Evolutionary conservation across 31 red algal species (phyloP).

Genomic region (Porphyra umbilicalis): DNA sequence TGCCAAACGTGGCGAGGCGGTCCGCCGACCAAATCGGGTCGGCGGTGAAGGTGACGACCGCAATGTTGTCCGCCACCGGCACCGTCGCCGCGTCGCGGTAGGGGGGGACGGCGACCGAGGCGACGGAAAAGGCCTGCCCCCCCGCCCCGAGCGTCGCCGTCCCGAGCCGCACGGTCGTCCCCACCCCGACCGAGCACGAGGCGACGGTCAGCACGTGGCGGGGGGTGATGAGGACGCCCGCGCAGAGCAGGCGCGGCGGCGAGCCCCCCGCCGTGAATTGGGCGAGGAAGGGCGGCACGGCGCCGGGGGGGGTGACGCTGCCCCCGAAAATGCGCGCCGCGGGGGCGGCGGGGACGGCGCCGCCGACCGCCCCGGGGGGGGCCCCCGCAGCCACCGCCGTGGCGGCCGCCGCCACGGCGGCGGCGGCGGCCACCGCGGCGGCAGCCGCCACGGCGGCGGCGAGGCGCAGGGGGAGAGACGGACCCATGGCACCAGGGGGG

Average conservation of each 20-base stretch:
- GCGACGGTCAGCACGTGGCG: not conserved
- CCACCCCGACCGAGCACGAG: not conserved
- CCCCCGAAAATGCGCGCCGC: not conserved
- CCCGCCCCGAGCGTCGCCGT: not conserved
- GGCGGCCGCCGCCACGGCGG: too few relatives aligned
- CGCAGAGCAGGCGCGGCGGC: not conserved
- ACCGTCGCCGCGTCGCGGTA: not conserved
- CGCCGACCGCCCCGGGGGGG: too few relatives aligned
- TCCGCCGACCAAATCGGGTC: not conserved
- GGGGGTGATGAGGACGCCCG: not conserved
- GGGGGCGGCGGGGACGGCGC: too few relatives aligned
- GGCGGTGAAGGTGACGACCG: not conserved
- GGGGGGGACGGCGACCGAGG: not conserved
- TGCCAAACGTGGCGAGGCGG: not conserved
- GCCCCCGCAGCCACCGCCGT: too few relatives aligned
- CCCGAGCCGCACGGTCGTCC: not conserved
- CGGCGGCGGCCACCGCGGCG: too few relatives aligned
- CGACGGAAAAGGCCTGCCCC: not conserved
- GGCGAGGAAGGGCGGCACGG: not conserved
- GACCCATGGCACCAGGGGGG: too few relatives aligned
- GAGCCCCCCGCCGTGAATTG: not conserved
- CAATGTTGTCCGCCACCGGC: not conserved
- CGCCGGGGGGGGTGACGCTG: not conserved
- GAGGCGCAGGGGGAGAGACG: too few relatives aligned
- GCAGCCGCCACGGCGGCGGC: too few relatives aligned